A percentile compares a stretch with the other conserved stretches of the same genome.
phyloP scores from a whole-genome alignment of 1,139 yeast genomes.

The Scheffersomyces parashehatae region DNA sequence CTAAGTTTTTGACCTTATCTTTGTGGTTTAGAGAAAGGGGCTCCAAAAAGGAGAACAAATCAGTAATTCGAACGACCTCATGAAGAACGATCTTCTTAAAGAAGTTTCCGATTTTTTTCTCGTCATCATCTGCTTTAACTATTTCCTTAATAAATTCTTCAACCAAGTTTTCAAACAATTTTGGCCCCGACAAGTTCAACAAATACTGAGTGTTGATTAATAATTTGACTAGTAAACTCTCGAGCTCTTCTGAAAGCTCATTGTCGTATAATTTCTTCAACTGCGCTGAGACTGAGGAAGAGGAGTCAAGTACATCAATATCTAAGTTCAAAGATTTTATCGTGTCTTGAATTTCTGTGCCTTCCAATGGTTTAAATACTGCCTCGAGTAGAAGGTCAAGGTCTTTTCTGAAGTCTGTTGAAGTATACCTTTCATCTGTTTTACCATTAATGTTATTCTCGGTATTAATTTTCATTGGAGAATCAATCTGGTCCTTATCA shows the following conservation, averaged over 20 bases:
- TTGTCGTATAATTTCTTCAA: not conserved
- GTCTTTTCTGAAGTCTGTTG: slow-evolving; percentile 29
- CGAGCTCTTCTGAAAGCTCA: slow-evolving; percentile 6
- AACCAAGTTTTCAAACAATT: slow-evolving; percentile 4
- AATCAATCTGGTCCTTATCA: slow-evolving; percentile 30
- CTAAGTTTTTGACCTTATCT: slow-evolving; percentile 6
- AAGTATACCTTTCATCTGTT: slow-evolving; percentile 21
- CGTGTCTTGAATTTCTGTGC: slow-evolving; percentile 20
- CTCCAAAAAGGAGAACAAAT: slow-evolving; percentile 10
- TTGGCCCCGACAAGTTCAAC: slow-evolving; percentile 11
- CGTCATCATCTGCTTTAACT: slow-evolving; percentile 5
- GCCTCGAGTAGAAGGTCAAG: slow-evolving; percentile 21
- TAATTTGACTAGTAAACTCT: slow-evolving; percentile 7
- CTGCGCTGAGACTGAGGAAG: slow-evolving; percentile 1
- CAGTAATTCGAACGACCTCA: slow-evolving; percentile 19
- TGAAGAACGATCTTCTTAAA: slow-evolving; percentile 20
- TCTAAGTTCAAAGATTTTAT: slow-evolving; percentile 9
- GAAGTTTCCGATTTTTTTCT: slow-evolving; percentile 6
- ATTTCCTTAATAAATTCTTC: slow-evolving; percentile 7
- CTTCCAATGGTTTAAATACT: slow-evolving; percentile 11
- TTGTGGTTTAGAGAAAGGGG: slow-evolving; percentile 2
- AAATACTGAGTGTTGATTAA: slow-evolving; percentile 19
- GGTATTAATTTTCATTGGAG: slow-evolving; percentile 35
- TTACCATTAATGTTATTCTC: slow-evolving; percentile 13
- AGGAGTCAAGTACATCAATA: slow-evolving; percentile 3